Base-by-base conservation (phyloP, 2,329 filamentous ascomycete genomes). In the Sarocladium oryzae region DNA sequence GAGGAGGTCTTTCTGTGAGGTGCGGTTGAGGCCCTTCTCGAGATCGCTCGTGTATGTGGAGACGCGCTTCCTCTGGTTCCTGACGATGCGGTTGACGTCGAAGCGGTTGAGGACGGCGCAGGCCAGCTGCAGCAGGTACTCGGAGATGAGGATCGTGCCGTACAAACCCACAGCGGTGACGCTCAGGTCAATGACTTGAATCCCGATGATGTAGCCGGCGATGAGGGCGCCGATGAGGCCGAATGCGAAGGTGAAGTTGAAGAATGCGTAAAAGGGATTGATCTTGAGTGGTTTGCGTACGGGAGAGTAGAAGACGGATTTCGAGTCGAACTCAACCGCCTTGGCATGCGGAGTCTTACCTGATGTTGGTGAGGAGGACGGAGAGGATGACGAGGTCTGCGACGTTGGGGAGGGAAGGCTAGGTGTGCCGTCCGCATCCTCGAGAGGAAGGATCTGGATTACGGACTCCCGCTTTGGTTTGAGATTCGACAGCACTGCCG, bases 31-130 rank as follows among this genome's bases (percentile, higher is more conserved):
- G 18, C 32, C 53, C 41, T 51, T 53, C 36, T 55, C 53, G 7
- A 43, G 41, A n/a, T 50, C 51, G 0, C 28, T 37, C 7, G 53
- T 48, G 21, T 50, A 36, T 10, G 32, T 49, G 1, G 48, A 40
- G 15, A 9, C 33, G 48, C 52, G 51, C 49, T 51, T 53, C n/a
- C 4, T 21, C 4, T 33, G 18, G 3, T 55, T 53, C 9, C 36
- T 36, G 11, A 53, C 53, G 16, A 55, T 55, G 32, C 52, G 51
- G 45, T 55, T 50, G 37, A 55, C 15, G 20, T 55, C 52, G 40
- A 52, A 28, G 30, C 51, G 52, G 50, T 55, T 55, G 49, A 50
- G 6, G 49, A 55, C 52, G 26, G 54, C 52, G 35, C 54, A 55
- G 9, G n/a, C 13, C 9, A 55, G 54, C 40, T 55, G 54, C 18